Conservation (phyloP, 805 yeast genomes). For the Candida dajiaensis region DNA sequence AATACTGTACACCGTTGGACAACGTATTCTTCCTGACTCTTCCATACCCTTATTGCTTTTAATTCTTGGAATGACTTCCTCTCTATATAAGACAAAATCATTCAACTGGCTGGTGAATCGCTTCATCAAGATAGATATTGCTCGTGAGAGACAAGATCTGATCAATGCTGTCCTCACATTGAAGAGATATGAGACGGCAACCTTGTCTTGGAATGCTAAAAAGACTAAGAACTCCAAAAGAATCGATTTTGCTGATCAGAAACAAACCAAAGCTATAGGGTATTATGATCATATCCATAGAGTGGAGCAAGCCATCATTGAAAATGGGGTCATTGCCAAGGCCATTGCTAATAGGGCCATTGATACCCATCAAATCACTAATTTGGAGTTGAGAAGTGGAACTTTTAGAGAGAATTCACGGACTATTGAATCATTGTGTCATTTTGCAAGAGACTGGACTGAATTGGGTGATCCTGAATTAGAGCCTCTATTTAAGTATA, state of each 20-base stretch:
- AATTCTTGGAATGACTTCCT: conserved; percentile 26
- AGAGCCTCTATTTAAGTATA: conserved; percentile 46
- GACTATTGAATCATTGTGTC: conserved; percentile 68
- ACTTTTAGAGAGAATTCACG: conserved; percentile 28
- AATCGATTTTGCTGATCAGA: conserved; percentile 53
- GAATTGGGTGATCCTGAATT: conserved; percentile 42
- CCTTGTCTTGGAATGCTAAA: conserved; percentile 39
- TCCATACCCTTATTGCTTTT: conserved; percentile 20
- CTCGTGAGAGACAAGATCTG: conserved; percentile 22
- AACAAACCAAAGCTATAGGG: conserved; percentile 44
- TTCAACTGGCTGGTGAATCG: conserved; percentile 20
- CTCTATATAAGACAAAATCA: conserved; percentile 17
- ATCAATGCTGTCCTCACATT: conserved; percentile 40
- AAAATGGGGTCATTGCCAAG: conserved; percentile 43
- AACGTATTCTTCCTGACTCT: conserved; percentile 20
- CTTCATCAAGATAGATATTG: conserved; percentile 18
- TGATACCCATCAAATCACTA: conserved; percentile 29
- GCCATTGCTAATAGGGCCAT: conserved; percentile 37
- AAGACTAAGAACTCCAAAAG: conserved; percentile 37
- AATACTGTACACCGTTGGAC: conserved; percentile 22
- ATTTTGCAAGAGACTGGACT: conserved; percentile 77
- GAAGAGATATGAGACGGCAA: conserved; percentile 34
- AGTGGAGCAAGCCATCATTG: conserved; percentile 41
- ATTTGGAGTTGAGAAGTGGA: conserved; percentile 37
- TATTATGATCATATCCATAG: conserved; percentile 46